Percentiles rank a stretch among this genome's conserved stretches.
Evolutionary conservation across 1,139 yeast genomes (phyloP).

Genomic region (Arxiozyma bovina): DNA sequence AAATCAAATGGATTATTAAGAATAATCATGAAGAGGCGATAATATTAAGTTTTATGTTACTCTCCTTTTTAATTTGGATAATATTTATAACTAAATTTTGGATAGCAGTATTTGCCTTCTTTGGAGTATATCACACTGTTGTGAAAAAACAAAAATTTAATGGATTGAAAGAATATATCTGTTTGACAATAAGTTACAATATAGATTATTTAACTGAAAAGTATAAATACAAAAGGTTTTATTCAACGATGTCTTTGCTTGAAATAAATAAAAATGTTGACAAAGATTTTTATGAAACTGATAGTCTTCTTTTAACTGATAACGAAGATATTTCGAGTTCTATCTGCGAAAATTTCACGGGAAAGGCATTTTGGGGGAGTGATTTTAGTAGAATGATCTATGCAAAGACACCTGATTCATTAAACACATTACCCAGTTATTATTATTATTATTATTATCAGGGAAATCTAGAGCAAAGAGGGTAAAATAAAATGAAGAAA

Average conservation of each 20-base stretch:
- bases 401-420: conserved; percentile 8
- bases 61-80: conserved; percentile 66
- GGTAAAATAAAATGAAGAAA: too few relatives aligned
- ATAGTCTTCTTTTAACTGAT: not conserved
- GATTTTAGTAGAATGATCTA: conserved; percentile 6
- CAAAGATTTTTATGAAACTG: not conserved
- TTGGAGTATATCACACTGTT: conserved; percentile 39
- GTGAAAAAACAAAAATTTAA: conserved; percentile 12
- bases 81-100: conserved; percentile 13
- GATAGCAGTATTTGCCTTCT: conserved; percentile 4
- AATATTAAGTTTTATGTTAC: conserved; percentile 61
- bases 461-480: not conserved
- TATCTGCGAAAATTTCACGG: not conserved
- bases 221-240: conserved; percentile 11
- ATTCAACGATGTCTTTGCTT: conserved; percentile 8
- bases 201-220: conserved; percentile 22
- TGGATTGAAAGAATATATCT: conserved; percentile 21
- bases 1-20: conserved; percentile 50
- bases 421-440: conserved; percentile 11
- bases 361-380: not conserved
- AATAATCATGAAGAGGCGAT: conserved; percentile 60
- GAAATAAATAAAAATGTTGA: not conserved
- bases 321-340: not conserved
- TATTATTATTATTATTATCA: conserved; percentile 11
- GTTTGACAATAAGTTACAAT: conserved; percentile 22